phyloP scores from a whole-genome alignment of 345 rosid genomes.

The Rhodamnia rubescens region DNA sequence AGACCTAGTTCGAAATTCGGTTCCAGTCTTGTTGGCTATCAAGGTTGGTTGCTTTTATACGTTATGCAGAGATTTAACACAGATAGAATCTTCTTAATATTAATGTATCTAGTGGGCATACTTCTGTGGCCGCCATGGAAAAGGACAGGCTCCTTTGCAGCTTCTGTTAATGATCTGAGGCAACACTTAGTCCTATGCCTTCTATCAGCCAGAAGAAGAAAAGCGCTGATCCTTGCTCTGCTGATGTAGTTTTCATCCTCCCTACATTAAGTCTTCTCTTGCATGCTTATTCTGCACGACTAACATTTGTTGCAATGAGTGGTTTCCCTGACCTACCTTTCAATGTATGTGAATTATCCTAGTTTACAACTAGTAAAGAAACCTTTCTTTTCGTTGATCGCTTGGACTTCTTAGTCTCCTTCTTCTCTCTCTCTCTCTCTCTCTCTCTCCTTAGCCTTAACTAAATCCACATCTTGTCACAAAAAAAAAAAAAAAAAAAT shows the following conservation, averaged over 20 bases:
- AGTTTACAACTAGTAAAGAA: neutral
- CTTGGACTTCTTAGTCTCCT: neutral
- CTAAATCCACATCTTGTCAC: neutral
- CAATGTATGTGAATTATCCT: neutral
- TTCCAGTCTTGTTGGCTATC: slow-evolving; percentile 48
- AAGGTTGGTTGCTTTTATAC: slow-evolving; percentile 39
- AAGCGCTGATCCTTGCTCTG: neutral
- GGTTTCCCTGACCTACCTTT: neutral
- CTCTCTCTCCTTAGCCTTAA: neutral
- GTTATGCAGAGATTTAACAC: neutral
- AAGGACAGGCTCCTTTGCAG: neutral
- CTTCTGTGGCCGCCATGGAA: neutral
- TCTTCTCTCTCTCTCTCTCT: too few relatives aligned
- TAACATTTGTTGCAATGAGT: neutral
- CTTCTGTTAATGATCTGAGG: neutral
- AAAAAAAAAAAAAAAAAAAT: neutral
- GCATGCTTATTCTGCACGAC: neutral
- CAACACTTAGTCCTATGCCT: neutral
- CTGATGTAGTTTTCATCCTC: neutral
- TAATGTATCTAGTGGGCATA: neutral
- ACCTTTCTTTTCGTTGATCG: neutral
- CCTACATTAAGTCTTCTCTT: neutral
- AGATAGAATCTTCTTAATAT: neutral
- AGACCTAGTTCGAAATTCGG: slow-evolving; percentile 41
- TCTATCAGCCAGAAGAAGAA: neutral